These are phyloP conservation scores for Paecilomyces fulvus DNA, from an alignment of 2,329 filamentous ascomycete genomes.

Conservation along the genomic window DNA sequence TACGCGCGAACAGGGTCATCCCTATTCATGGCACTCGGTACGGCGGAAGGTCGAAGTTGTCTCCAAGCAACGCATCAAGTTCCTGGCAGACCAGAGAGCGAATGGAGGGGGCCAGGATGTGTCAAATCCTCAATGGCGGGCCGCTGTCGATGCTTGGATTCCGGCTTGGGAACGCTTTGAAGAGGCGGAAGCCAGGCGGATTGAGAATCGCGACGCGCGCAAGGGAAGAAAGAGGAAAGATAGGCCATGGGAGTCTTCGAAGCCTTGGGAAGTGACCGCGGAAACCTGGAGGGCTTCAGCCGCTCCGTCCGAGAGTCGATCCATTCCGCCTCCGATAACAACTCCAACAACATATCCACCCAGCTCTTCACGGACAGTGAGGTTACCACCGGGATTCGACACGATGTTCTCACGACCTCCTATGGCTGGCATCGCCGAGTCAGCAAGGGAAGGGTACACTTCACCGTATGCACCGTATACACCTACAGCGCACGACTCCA, in stretches of 20 bases:
- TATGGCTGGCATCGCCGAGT: background rate
- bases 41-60: slow-evolving; percentile 34
- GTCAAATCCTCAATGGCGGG: slow-evolving; percentile 31
- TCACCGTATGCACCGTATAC: slow-evolving; percentile 6
- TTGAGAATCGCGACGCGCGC: slow-evolving; percentile 28
- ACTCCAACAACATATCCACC: slow-evolving; percentile 2
- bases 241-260: slow-evolving; percentile 7
- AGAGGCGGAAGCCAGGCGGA: slow-evolving; percentile 27
- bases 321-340: background rate
- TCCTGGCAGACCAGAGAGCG: slow-evolving; percentile 25
- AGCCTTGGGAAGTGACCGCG: slow-evolving; percentile 1
- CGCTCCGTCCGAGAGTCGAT: background rate
- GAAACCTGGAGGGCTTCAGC: background rate
- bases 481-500: slow-evolving; percentile 7
- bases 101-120: slow-evolving; percentile 21
- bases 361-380: slow-evolving; percentile 14
- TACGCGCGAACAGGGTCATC: slow-evolving; percentile 27
- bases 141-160: slow-evolving; percentile 32
- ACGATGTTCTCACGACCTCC: slow-evolving; percentile 25
- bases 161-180: slow-evolving; percentile 34
- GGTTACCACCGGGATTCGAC: slow-evolving; percentile 31
- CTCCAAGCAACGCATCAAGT: slow-evolving; percentile 34
- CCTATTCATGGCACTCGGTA: slow-evolving; percentile 36
- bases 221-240: slow-evolving; percentile 19
- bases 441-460: background rate